Conservation (phyloP, 2,329 filamentous ascomycete genomes). For the Exophiala calicioides region DNA sequence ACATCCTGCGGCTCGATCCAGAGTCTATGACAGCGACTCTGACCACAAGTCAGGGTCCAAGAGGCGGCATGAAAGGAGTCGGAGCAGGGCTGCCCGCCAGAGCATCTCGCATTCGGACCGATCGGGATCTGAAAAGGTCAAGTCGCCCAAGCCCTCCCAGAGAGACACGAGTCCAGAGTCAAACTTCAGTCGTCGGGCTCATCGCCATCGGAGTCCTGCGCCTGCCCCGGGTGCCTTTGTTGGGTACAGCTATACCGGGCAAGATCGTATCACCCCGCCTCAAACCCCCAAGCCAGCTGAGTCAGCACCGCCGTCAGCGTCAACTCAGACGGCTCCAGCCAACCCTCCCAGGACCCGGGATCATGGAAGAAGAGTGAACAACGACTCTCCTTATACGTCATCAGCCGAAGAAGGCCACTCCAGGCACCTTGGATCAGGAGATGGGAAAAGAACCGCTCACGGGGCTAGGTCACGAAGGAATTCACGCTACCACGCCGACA, state of each 20-base stretch:
- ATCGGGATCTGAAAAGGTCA: slow-evolving; percentile 19
- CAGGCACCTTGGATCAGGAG: slow-evolving; percentile 10
- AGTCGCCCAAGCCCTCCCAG: slow-evolving; percentile 4
- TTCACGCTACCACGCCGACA: slow-evolving; percentile 11
- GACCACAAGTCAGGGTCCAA: slow-evolving; percentile 18
- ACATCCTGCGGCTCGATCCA: slow-evolving; percentile 8
- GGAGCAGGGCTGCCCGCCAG: slow-evolving; percentile 16
- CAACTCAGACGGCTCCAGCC: slow-evolving; percentile 2
- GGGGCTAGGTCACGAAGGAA: slow-evolving; percentile 14
- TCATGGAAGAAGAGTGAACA: slow-evolving; percentile 4
- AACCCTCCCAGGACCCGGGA: slow-evolving; percentile 9
- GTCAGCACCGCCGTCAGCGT: slow-evolving; percentile 17
- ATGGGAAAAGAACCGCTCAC: slow-evolving; percentile 12
- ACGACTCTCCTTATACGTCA: slow-evolving; percentile 29
- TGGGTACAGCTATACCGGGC: slow-evolving; percentile 21
- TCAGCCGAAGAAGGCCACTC: slow-evolving; percentile 28
- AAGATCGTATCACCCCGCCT: slow-evolving; percentile 28
- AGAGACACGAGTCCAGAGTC: slow-evolving; percentile 6
- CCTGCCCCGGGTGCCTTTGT: slow-evolving; percentile 11
- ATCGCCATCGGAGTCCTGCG: slow-evolving; percentile 24
- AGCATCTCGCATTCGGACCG: slow-evolving; percentile 23
- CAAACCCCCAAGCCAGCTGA: slow-evolving; percentile 23
- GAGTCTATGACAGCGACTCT: slow-evolving; percentile 20
- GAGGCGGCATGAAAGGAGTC: slow-evolving; percentile 18
- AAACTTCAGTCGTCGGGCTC: slow-evolving; percentile 8